These are phyloP conservation scores for Purpureocillium takamizusanense DNA, from an alignment of 2,329 filamentous ascomycete species.

Conservation along the genomic window DNA sequence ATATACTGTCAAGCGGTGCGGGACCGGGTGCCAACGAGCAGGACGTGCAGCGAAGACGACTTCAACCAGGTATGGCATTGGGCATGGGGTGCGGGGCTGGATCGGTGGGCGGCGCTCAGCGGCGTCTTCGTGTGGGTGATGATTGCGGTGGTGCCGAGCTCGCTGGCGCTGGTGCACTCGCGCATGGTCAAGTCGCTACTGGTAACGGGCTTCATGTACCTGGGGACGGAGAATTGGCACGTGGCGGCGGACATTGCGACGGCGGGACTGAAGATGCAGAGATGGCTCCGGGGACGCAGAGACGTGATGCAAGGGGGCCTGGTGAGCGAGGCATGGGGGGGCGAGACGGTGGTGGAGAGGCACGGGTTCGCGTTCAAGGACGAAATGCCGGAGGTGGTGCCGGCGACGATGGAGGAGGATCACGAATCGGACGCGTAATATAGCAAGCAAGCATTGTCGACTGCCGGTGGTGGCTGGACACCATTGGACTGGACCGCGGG, in stretches of 20 bases:
- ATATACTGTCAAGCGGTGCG: slow-evolving; percentile 39
- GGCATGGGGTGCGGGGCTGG: slow-evolving; percentile 36
- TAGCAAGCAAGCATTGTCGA: too few relatives aligned
- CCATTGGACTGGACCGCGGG: too few relatives aligned
- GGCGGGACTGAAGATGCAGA: slow-evolving; percentile 28
- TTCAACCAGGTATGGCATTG: slow-evolving; percentile 35
- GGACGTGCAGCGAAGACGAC: slow-evolving; percentile 27
- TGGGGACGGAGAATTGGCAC: slow-evolving; percentile 40
- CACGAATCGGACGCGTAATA: neutral
- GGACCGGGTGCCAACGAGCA: slow-evolving; percentile 29
- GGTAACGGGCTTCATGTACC: slow-evolving; percentile 32
- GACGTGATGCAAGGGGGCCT: slow-evolving; percentile 1
- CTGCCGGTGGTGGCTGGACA: too few relatives aligned
- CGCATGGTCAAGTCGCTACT: slow-evolving; percentile 37
- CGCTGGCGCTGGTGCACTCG: slow-evolving; percentile 27
- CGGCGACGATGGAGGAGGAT: slow-evolving; percentile 5
- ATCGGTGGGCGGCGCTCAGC: slow-evolving; percentile 35
- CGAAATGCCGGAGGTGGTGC: slow-evolving; percentile 11
- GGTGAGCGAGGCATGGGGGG: slow-evolving; percentile 11
- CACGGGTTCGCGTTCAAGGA: slow-evolving; percentile 17
- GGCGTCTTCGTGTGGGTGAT: slow-evolving; percentile 42
- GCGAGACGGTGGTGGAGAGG: slow-evolving; percentile 14
- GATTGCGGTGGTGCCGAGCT: slow-evolving; percentile 30
- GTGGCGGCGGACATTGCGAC: slow-evolving; percentile 27
- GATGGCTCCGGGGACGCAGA: slow-evolving; percentile 27